A percentile compares a stretch with the other conserved stretches of the same genome.
Evolutionary conservation across 1,139 yeast genomes (phyloP).

Genomic region (Kodamaea derodonti): DNA sequence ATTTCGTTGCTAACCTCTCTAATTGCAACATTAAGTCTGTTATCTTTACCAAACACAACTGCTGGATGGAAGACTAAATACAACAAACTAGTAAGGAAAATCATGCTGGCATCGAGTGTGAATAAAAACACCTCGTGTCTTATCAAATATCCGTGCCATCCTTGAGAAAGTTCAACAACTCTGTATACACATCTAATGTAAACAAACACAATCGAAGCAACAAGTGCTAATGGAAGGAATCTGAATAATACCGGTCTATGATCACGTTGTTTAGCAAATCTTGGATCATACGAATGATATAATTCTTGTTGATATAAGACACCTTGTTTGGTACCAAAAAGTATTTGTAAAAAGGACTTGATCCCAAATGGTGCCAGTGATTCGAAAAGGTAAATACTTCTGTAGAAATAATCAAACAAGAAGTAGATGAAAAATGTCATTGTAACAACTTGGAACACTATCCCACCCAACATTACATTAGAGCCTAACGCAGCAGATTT

Average conservation of each 20-base stretch:
- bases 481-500: conserved; percentile 24
- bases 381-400: conserved; percentile 18
- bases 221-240: conserved; percentile 22
- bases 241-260: conserved; percentile 17
- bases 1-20: background rate
- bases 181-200: conserved; percentile 32
- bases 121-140: conserved; percentile 28
- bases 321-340: conserved; percentile 24
- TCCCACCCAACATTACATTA: conserved; percentile 35
- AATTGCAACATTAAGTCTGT: conserved; percentile 7
- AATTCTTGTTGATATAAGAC: conserved; percentile 12
- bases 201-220: conserved; percentile 19
- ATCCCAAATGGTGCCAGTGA: conserved; percentile 1
- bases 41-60: conserved; percentile 21
- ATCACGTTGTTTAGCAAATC: conserved; percentile 10
- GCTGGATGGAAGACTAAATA: conserved; percentile 26
- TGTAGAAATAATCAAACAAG: conserved; percentile 24
- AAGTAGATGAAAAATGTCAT: conserved; percentile 31
- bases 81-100: conserved; percentile 18
- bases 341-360: conserved; percentile 13
- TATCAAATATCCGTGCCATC: conserved; percentile 34
- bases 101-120: conserved; percentile 25
- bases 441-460: conserved; percentile 34
- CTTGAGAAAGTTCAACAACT: conserved; percentile 28
- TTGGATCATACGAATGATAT: conserved; percentile 18